phyloP scores from a whole-genome alignment of 495 filamentous ascomycete species.

The Bacidia gigantensis region DNA sequence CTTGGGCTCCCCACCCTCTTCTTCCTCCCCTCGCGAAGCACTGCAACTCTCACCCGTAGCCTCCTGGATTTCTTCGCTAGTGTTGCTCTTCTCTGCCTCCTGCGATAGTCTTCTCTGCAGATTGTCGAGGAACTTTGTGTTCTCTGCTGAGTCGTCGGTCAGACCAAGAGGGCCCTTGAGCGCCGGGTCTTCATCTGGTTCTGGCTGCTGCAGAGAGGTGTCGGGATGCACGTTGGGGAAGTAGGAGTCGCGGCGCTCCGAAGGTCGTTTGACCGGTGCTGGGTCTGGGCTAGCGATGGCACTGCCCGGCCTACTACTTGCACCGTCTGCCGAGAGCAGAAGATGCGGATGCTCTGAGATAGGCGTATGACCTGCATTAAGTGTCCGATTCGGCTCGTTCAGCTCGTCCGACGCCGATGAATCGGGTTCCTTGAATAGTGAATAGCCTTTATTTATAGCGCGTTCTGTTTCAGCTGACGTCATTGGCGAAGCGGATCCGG shows the following conservation, averaged over 20 bases:
- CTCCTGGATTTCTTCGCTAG: neutral
- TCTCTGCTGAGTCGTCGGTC: constrained; percentile 1
- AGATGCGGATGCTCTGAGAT: constrained; percentile 5
- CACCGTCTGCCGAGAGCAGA: constrained; percentile 5
- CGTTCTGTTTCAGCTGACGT: constrained; percentile 3
- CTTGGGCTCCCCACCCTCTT: constrained; percentile 11
- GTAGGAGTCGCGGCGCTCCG: constrained; percentile 18
- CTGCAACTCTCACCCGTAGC: neutral
- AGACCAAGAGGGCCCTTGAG: constrained; percentile 16
- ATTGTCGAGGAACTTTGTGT: constrained; percentile 14
- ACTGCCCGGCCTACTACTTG: neutral
- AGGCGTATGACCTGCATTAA: constrained; percentile 18
- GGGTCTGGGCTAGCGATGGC: constrained; percentile 3
- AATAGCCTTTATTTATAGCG: neutral
- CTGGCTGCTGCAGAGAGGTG: neutral
- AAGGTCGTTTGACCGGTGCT: constrained; percentile 6
- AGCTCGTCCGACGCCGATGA: too few species aligned
- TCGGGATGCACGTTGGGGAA: constrained; percentile 3
- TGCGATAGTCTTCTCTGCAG: constrained; percentile 15
- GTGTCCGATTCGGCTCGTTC: constrained; percentile 2
- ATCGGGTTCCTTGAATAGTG: neutral
- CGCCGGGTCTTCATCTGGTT: constrained; percentile 11
- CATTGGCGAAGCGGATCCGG: constrained; percentile 4
- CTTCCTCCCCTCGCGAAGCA: constrained; percentile 10
- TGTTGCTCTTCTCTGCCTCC: neutral